These are phyloP conservation scores for Neofusicoccum kwambonambiense DNA, from an alignment of 2,329 filamentous ascomycete species.

Conservation along the genomic window DNA sequence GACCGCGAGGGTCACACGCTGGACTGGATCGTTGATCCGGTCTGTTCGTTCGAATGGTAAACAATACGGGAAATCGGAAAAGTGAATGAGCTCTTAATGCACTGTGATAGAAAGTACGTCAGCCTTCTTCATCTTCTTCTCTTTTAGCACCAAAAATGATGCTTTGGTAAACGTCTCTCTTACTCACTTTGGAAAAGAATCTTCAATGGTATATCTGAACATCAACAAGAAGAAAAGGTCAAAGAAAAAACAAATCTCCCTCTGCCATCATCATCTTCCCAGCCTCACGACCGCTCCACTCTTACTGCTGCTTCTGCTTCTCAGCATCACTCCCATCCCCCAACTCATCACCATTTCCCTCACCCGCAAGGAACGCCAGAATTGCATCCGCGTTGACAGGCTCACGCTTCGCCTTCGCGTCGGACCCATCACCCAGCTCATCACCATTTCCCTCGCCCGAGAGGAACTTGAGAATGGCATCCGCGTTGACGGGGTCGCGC, in stretches of 20 bases:
- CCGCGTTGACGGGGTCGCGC: not conserved
- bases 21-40: too few relatives aligned
- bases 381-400: not conserved
- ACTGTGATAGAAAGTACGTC: not conserved
- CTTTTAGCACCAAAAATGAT: too few relatives aligned
- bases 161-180: too few relatives aligned
- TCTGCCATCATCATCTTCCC: not conserved
- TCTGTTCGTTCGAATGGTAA: too few relatives aligned
- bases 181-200: not conserved
- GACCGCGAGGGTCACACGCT: too few relatives aligned
- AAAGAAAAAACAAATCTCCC: not conserved
- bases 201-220: not conserved
- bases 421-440: not conserved
- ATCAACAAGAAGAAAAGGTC: not conserved
- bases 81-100: constrained; percentile 3
- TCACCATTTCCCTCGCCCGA: not conserved
- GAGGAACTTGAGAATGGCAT: not conserved
- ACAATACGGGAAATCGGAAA: not conserved
- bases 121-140: not conserved
- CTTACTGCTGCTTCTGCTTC: not conserved
- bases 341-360: not conserved
- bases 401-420: not conserved
- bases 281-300: not conserved
- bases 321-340: not conserved
- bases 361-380: not conserved